Base-by-base conservation (phyloP, 2,329 filamentous ascomycete species). In the Moelleriella libera region DNA sequence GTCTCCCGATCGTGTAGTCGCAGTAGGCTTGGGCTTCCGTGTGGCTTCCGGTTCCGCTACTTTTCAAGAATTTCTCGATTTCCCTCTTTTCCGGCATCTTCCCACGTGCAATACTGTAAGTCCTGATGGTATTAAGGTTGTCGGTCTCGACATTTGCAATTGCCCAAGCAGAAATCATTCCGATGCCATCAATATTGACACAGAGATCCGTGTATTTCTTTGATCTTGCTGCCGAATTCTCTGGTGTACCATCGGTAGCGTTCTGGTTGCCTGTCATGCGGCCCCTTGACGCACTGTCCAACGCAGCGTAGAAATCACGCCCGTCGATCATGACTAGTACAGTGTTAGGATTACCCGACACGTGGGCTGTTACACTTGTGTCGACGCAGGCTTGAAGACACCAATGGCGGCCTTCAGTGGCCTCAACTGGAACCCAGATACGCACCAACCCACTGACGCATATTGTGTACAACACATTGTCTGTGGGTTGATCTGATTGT, bases 101-200 rank as follows among this genome's bases (percentile, higher is more conserved):
- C 30, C 89, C 76, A 57, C 94, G 85, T 1, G 87, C 80, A 54
- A 96, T 82, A 58, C 88, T 92, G 68, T 92, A 94, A n/a, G 90
- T 77, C 51, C 82, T 80, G 30, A 79, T 72, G 4, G 75, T 71
- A 50, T 77, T 78, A 54, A 77, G 78, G 32, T 73, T 69, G 58
- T 82, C 87, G 55, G 78, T 81, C 37, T 84, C 83, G 21, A 94
- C 76, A 58, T 90, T 89, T 61, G 97, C 89, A 48, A 98, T 67
- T 0, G 88, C 90, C 86, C 90, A 96, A 0, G 87, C 88, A 41
- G 86, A 88, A 83, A 97, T 87, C 53, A 82, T 81, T 1, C 90
- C 90, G 44, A 75, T 70, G n/a, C 82, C 81, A 63, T 97, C 88
- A 44, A 95, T 71, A 7, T 90, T 80, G 29, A 97, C 74, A 54